A percentile compares a stretch with the other conserved stretches of the same genome.
phyloP scores from a whole-genome alignment of 768 basidiomycete genomes.

The Clitopilus hobsonii region DNA sequence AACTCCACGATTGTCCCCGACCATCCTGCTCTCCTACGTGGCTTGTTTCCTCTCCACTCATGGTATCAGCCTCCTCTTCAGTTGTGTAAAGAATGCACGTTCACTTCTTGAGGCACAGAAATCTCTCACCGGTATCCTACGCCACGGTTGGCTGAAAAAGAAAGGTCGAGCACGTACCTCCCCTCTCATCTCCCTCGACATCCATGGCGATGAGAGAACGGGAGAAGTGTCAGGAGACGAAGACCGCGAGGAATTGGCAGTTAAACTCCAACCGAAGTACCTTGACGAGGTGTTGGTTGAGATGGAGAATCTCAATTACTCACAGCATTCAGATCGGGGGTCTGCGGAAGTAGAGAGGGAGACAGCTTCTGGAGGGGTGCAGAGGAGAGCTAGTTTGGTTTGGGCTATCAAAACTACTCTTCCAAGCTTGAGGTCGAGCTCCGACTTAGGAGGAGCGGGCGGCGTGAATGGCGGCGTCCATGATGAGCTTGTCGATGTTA shows the following conservation, averaged over 20 bases:
- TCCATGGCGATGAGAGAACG: no score
- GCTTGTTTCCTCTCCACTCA: neutral
- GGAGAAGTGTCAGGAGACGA: conserved; percentile 13
- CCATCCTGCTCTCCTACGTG: neutral
- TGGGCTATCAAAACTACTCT: conserved; percentile 13
- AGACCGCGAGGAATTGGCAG: conserved; percentile 42
- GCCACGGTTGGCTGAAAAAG: conserved; percentile 20
- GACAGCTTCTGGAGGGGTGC: conserved; percentile 32
- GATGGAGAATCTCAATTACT: conserved; percentile 33
- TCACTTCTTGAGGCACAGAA: neutral
- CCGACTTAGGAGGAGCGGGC: neutral
- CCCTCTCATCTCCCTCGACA: no score
- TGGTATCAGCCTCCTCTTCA: neutral
- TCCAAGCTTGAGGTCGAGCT: neutral
- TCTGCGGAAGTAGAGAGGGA: neutral
- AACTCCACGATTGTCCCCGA: no score
- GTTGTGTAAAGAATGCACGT: neutral
- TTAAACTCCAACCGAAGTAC: conserved; percentile 34
- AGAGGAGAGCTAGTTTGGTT: conserved; percentile 36
- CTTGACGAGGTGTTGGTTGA: conserved; percentile 20
- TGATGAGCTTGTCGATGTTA: neutral
- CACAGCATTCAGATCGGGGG: conserved; percentile 37
- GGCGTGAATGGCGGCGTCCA: neutral
- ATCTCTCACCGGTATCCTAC: neutral
- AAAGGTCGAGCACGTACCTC: no score